These are phyloP conservation scores for Aspergillus thermomutatus DNA, from an alignment of 2,329 filamentous ascomycete genomes.

Conservation along the genomic window DNA sequence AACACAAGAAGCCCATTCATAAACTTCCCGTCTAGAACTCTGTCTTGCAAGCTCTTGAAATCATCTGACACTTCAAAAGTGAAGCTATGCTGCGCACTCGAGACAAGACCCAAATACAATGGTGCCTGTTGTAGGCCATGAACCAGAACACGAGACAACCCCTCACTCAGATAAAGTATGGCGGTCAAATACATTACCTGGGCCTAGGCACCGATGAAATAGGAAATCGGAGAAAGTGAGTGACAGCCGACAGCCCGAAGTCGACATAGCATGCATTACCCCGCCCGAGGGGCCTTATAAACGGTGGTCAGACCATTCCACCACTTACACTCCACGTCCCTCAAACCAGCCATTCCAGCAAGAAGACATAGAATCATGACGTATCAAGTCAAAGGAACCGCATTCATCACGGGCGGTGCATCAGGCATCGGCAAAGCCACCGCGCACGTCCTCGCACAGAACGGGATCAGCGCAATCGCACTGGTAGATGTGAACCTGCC, in stretches of 20 bases:
- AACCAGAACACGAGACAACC: not conserved
- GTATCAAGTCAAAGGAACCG: slow-evolving; percentile 21
- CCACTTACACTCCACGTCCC: not conserved
- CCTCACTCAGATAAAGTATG: not conserved
- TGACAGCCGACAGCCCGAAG: too few species aligned
- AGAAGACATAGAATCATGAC: slow-evolving; percentile 6
- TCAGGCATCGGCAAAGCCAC: slow-evolving; percentile 55
- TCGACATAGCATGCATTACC: not conserved
- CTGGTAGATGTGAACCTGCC: slow-evolving; percentile 49
- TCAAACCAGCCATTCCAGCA: too few species aligned
- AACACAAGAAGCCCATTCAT: too few species aligned
- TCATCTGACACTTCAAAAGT: too few species aligned
- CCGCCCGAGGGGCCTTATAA: not conserved
- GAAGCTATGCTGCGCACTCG: too few species aligned
- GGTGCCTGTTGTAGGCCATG: not conserved
- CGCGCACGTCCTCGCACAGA: slow-evolving; percentile 46
- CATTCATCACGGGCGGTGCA: slow-evolving; percentile 25
- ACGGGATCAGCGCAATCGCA: slow-evolving; percentile 47
- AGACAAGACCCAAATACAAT: not conserved
- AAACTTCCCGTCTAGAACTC: too few species aligned
- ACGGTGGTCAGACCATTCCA: not conserved
- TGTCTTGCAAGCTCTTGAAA: too few species aligned
- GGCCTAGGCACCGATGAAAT: too few species aligned
- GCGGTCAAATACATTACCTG: not conserved
- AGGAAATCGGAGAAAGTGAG: too few species aligned